Evolutionary conservation across 441 rosid species (phyloP), one percentile per base, ranked within the genome.

Genomic region (Kokia cookei): DNA sequence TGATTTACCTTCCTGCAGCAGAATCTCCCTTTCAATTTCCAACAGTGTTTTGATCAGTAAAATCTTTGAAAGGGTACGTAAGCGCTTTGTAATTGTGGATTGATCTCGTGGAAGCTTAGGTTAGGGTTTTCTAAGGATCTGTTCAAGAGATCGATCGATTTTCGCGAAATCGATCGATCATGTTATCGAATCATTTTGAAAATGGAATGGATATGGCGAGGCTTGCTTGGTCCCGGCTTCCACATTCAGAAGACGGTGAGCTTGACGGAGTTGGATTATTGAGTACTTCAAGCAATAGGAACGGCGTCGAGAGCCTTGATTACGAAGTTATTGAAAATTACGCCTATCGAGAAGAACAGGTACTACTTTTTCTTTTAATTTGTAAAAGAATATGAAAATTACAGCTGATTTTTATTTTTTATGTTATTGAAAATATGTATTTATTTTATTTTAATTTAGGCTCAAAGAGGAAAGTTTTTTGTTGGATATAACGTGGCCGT

Each of bases 271-370:
- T 76, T 47, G 87, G 88, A 17, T 60, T 87, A 43, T 85, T 84
- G 77, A 84, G 77, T 80, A 81, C 73, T 79, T 74, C 88, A 29
- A 76, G 79, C 61, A 78, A 81, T 71, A 85, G 77, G 5, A 76
- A 73, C 53, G 75, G 77, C 60, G 93, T 89, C 9, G 92, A 95
- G 78, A 89, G 98, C 70, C 99, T 96, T 60, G 99, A 96, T 62
- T 96, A 93, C 53, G 98, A 92, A 83, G 98, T 93, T 43, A 85
- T 93, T 66, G 99, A 96, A 89, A 96, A 96, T 82, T 65, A 88
- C 43, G 98, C 95, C 9, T 96, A 96, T 75, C 83, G 99, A 79
- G 96, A 96, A 86, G 97, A 96, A 60, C 98, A 82, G 91, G 99
- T 94, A 47, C 13, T 37, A 48, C 17, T 48, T 14, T 11, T 43